These are phyloP conservation scores for Colletotrichum chlorophyti DNA, from an alignment of 2,329 filamentous ascomycete genomes.

Conservation along the genomic window DNA sequence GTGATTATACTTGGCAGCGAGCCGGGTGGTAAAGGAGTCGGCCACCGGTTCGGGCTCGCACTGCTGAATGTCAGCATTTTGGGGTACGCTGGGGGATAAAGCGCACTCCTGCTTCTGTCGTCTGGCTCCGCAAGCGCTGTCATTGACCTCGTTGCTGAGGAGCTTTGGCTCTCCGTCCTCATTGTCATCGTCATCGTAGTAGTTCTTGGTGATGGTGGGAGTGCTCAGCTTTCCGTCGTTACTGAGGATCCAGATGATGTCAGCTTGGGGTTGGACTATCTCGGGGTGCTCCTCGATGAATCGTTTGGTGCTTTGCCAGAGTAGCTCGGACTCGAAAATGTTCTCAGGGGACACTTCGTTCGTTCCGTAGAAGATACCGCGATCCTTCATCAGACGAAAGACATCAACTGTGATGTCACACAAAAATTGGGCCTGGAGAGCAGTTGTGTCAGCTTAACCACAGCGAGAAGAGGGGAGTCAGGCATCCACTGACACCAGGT, in stretches of 20 bases:
- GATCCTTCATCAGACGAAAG: conserved; percentile 84
- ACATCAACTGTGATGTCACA: conserved; percentile 80
- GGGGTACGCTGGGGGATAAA: conserved; percentile 28
- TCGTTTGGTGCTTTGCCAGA: conserved; percentile 52
- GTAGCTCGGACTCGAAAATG: conserved; percentile 47
- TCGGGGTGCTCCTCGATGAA: conserved; percentile 54
- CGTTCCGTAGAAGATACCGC: conserved; percentile 80
- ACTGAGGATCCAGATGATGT: conserved; percentile 56
- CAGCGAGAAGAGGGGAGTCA: not conserved
- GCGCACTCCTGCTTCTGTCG: conserved; percentile 28
- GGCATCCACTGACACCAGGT: conserved; percentile 58
- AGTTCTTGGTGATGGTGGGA: conserved; percentile 9
- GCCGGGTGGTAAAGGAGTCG: conserved; percentile 38
- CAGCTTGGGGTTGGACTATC: conserved; percentile 53
- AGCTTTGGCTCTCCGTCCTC: not conserved
- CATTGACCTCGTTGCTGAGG: not conserved
- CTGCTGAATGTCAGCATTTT: conserved; percentile 11
- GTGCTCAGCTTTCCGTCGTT: conserved; percentile 1
- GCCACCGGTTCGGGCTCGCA: conserved; percentile 29
- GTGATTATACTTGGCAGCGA: conserved; percentile 52
- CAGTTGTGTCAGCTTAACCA: conserved; percentile 13
- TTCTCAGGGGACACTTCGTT: conserved; percentile 57
- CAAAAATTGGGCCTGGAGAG: conserved; percentile 56
- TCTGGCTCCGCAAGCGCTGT: not conserved
- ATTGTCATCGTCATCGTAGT: conserved; percentile 1